Conservation (phyloP, 768 basidiomycete genomes). For the Boletus subparvulus region DNA sequence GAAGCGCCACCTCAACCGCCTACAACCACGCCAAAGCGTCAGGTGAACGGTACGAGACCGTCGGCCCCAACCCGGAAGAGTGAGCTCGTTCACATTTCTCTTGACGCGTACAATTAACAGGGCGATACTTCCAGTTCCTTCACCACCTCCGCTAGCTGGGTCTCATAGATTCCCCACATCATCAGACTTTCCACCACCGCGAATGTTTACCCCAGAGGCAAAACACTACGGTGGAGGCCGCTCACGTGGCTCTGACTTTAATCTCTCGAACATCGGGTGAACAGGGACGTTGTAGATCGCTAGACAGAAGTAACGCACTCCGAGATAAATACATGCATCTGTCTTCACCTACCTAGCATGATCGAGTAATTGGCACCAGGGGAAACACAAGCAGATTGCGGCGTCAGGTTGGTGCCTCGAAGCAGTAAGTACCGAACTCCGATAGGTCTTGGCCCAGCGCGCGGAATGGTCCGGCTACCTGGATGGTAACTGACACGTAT, state of each 20-base stretch:
- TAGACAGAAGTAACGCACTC: background rate
- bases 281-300: background rate
- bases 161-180: slow-evolving; percentile 71
- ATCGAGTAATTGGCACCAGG: background rate
- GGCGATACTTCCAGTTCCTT: slow-evolving; percentile 41
- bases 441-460: too few species aligned
- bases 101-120: slow-evolving; percentile 8
- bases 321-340: too few species aligned
- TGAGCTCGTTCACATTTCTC: slow-evolving; percentile 30
- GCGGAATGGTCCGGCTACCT: too few species aligned
- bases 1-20: slow-evolving; percentile 17
- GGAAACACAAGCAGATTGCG: too few species aligned
- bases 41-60: slow-evolving; percentile 32
- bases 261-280: slow-evolving; percentile 41
- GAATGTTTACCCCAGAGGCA: slow-evolving; percentile 49
- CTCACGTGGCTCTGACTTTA: slow-evolving; percentile 69
- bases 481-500: slow-evolving; percentile 31
- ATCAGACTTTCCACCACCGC: slow-evolving; percentile 76
- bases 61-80: slow-evolving; percentile 48
- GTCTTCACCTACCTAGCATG: background rate
- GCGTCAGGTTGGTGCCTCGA: too few species aligned
- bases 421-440: too few species aligned
- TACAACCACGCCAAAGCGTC: slow-evolving; percentile 16
- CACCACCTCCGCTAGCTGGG: slow-evolving; percentile 63
- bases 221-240: slow-evolving; percentile 68